Evolutionary conservation across 129 eudicot species (phyloP).

Genomic region (Heracleum sosnowskyi): DNA sequence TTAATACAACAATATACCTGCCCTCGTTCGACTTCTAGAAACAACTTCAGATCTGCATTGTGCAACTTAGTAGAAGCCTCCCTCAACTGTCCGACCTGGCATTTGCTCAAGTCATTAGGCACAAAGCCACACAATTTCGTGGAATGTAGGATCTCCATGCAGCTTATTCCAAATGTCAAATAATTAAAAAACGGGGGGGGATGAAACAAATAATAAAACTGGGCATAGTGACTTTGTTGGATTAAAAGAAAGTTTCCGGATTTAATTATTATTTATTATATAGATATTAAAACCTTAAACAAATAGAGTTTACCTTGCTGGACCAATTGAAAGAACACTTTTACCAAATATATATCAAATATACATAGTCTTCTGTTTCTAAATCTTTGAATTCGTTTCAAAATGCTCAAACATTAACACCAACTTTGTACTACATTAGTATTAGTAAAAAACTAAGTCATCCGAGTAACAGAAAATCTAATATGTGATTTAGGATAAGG

Average conservation of each 20-base stretch:
- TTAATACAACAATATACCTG: conserved; percentile 29
- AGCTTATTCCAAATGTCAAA: not conserved
- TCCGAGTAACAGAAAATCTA: not conserved
- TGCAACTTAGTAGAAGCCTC: conserved; percentile 61
- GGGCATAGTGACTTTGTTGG: not conserved
- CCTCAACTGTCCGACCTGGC: conserved; percentile 74
- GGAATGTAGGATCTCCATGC: not conserved
- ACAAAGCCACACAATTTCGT: not conserved
- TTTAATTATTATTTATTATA: not conserved
- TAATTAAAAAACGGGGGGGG: not conserved
- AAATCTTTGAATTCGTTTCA: not conserved
- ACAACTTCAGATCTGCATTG: conserved; percentile 77
- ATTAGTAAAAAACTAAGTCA: not conserved
- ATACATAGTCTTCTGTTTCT: not conserved
- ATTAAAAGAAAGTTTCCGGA: not conserved
- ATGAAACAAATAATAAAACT: not conserved
- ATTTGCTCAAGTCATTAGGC: not conserved
- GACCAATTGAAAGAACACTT: not conserved
- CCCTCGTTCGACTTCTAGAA: conserved; percentile 70
- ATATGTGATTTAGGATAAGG: not conserved
- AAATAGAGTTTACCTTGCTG: not conserved
- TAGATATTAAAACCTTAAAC: not conserved
- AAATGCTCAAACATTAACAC: not conserved
- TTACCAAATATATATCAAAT: not conserved
- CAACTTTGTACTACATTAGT: not conserved